phyloP scores from a whole-genome alignment of 306 rosid species.

The Trifolium subterraneum region DNA sequence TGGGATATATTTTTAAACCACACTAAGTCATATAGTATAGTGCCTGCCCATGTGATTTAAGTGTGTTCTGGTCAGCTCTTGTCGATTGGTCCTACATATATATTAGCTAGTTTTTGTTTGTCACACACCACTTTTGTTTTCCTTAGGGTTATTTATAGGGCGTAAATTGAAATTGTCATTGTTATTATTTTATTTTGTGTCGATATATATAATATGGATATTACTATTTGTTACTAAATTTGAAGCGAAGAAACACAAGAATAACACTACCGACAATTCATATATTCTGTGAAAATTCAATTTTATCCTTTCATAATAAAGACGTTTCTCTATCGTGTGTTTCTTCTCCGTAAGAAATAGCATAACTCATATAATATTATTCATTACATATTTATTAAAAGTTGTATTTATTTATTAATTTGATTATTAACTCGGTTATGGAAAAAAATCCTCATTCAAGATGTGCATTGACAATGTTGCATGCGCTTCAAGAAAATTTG shows the following conservation, averaged over 20 bases:
- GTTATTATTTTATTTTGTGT: neutral
- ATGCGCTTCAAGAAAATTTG: too few relatives aligned
- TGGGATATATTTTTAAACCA: slow-evolving; percentile 12
- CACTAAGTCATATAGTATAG: slow-evolving; percentile 18
- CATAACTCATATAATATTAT: neutral
- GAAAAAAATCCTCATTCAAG: neutral
- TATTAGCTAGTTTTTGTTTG: slow-evolving; percentile 20
- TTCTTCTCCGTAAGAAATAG: too few relatives aligned
- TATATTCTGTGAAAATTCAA: too few relatives aligned
- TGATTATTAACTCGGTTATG: neutral
- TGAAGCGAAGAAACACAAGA: too few relatives aligned
- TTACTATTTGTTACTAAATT: too few relatives aligned
- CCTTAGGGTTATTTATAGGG: neutral
- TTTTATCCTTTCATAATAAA: too few relatives aligned
- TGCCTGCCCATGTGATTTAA: slow-evolving; percentile 48
- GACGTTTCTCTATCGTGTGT: too few relatives aligned
- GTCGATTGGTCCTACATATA: neutral
- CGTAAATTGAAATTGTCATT: neutral
- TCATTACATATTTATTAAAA: neutral
- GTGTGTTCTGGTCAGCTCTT: slow-evolving; percentile 42
- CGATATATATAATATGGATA: too few relatives aligned
- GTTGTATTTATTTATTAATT: neutral
- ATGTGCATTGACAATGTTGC: too few relatives aligned
- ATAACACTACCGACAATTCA: too few relatives aligned
- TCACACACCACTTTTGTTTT: neutral